Evolutionary conservation across 2,329 filamentous ascomycete genomes (phyloP).

Genomic region (Aspergillus transmontanensis): DNA sequence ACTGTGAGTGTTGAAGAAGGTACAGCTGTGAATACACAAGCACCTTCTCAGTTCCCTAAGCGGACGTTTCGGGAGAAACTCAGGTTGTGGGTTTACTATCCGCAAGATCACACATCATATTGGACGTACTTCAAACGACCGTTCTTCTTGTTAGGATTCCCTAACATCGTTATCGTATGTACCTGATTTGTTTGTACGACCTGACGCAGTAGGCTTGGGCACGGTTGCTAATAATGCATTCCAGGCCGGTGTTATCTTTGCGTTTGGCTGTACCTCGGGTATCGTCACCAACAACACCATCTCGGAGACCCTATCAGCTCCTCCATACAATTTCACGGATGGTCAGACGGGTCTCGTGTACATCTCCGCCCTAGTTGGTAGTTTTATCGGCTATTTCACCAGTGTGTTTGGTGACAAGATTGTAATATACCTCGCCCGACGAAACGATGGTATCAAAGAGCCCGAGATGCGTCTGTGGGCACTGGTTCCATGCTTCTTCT

Average conservation of each 20-base stretch:
- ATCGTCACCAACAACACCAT: constrained; percentile 8
- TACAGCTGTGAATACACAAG: too few relatives aligned
- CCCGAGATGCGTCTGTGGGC: constrained; percentile 1
- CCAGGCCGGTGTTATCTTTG: too few relatives aligned
- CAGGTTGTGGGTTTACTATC: constrained; percentile 2
- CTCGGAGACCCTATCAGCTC: background rate
- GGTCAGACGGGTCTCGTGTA: background rate
- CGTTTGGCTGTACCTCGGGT: constrained; percentile 2
- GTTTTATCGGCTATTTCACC: too few relatives aligned
- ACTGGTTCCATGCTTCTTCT: constrained; percentile 2
- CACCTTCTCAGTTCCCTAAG: background rate
- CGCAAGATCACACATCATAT: constrained; percentile 4
- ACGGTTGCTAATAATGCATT: too few relatives aligned
- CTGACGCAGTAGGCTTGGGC: too few relatives aligned
- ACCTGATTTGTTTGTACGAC: too few relatives aligned
- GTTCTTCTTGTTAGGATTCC: background rate
- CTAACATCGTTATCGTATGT: too few relatives aligned
- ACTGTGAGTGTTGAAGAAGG: too few relatives aligned
- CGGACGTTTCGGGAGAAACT: background rate
- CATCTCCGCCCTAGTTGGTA: too few relatives aligned
- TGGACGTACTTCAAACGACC: constrained; percentile 6
- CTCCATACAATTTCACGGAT: background rate
- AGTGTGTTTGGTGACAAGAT: too few relatives aligned
- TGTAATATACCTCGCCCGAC: too few relatives aligned
- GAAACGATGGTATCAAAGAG: too few relatives aligned